phyloP scores from a whole-genome alignment of 371 early-diverging fungal genomes.

The Syncephalastrum racemosum region DNA sequence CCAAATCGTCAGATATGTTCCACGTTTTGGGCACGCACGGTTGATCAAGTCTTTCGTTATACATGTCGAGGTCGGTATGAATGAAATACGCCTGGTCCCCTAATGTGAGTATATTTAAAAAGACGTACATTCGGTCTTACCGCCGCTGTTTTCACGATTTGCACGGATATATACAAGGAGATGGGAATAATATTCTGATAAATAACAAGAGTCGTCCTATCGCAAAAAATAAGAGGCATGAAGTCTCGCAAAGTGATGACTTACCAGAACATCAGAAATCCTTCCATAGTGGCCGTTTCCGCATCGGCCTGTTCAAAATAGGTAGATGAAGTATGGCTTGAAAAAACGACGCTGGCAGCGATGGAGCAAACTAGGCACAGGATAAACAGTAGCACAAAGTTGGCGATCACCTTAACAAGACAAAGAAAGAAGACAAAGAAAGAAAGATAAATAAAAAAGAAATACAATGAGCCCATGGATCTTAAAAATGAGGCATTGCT shows the following conservation, averaged over 20 bases:
- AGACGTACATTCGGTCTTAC: conserved; percentile 23
- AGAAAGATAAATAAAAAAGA: too few species aligned
- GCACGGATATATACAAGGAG: conserved; percentile 94
- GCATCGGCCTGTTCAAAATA: conserved; percentile 42
- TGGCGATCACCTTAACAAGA: conserved; percentile 51
- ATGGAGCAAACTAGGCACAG: conserved; percentile 72
- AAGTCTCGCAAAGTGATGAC: not conserved
- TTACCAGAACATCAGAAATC: conserved; percentile 55
- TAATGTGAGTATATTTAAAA: conserved; percentile 7
- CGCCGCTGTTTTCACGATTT: conserved; percentile 81
- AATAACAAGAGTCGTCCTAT: conserved; percentile 46
- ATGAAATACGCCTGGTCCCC: conserved; percentile 72
- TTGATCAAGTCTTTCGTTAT: conserved; percentile 74
- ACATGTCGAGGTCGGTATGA: conserved; percentile 85
- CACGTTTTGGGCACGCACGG: conserved; percentile 88
- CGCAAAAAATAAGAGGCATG: not conserved
- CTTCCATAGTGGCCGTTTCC: conserved; percentile 46
- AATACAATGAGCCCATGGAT: not conserved
- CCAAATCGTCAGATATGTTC: conserved; percentile 82
- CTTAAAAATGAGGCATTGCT: too few species aligned
- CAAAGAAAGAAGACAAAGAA: too few species aligned
- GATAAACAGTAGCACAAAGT: conserved; percentile 43
- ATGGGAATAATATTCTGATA: conserved; percentile 78
- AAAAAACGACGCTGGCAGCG: conserved; percentile 54
- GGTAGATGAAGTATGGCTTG: conserved; percentile 23